phyloP scores from a whole-genome alignment of 2,329 filamentous ascomycete genomes.

The Cryphonectria naterciae region DNA sequence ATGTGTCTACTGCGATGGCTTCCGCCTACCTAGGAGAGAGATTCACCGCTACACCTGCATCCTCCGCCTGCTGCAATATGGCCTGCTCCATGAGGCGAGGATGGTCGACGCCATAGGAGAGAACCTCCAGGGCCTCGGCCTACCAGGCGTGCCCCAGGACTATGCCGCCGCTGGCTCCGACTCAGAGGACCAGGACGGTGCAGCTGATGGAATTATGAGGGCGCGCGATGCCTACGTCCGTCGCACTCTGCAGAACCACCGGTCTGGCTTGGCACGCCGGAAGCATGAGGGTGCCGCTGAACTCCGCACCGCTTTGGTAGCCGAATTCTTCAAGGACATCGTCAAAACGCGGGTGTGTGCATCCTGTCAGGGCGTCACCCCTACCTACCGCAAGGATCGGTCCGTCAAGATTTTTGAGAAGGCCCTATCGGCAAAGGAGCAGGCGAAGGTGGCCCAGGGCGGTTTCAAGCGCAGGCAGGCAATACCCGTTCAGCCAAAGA shows the following conservation, averaged over 20 bases:
- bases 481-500: slow-evolving; percentile 56
- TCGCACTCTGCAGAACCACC: slow-evolving; percentile 67
- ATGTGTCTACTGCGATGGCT: slow-evolving; percentile 87
- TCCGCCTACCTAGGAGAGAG: slow-evolving; percentile 77
- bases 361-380: slow-evolving; percentile 71
- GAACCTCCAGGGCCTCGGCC: slow-evolving; percentile 49
- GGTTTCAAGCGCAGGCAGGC: slow-evolving; percentile 72
- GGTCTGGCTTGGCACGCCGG: slow-evolving; percentile 52
- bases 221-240: slow-evolving; percentile 71
- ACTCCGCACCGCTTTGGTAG: slow-evolving; percentile 74
- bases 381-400: slow-evolving; percentile 83
- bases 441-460: slow-evolving; percentile 73
- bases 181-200: slow-evolving; percentile 59
- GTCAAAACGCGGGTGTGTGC: slow-evolving; percentile 71
- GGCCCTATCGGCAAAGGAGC: slow-evolving; percentile 73
- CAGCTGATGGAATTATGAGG: slow-evolving; percentile 56
- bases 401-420: slow-evolving; percentile 95
- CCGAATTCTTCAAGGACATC: slow-evolving; percentile 79
- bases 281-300: slow-evolving; percentile 87
- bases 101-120: slow-evolving; percentile 58
- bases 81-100: slow-evolving; percentile 72
- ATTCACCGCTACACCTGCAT: slow-evolving; percentile 83
- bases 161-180: slow-evolving; percentile 62
- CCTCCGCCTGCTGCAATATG: slow-evolving; percentile 82
- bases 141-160: slow-evolving; percentile 45